These are phyloP conservation scores for Malassezia arunalokei DNA, from an alignment of 1,284 basidiomycete species.

Conservation along the genomic window DNA sequence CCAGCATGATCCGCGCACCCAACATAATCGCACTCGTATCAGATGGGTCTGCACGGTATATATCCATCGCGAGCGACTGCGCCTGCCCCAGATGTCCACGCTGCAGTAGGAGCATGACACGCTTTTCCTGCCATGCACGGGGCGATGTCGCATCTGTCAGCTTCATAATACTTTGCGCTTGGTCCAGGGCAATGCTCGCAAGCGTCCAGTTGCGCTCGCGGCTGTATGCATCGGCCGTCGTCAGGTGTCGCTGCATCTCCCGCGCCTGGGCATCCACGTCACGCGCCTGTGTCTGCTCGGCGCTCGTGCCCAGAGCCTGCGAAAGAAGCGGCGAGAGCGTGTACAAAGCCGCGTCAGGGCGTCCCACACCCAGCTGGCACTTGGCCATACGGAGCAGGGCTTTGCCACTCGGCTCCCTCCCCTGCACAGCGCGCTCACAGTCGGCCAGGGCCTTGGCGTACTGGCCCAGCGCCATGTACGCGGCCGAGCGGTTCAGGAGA, in stretches of 20 bases:
- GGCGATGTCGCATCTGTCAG: constrained; percentile 25
- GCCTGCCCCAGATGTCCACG: constrained; percentile 33
- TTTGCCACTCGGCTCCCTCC: constrained; percentile 22
- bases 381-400: constrained; percentile 29
- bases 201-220: constrained; percentile 52
- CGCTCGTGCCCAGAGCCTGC: background rate
- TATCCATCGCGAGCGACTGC: constrained; percentile 53
- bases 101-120: constrained; percentile 23
- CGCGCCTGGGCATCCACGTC: constrained; percentile 24
- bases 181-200: constrained; percentile 30
- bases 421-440: constrained; percentile 63
- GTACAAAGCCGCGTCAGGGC: constrained; percentile 20
- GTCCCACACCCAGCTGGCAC: constrained; percentile 36
- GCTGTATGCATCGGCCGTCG: constrained; percentile 57
- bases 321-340: constrained; percentile 19
- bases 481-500: constrained; percentile 74
- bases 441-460: constrained; percentile 64
- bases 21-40: constrained; percentile 69
- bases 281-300: constrained; percentile 21
- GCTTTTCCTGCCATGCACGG: constrained; percentile 23
- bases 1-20: constrained; percentile 67
- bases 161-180: constrained; percentile 24
- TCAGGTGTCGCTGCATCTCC: constrained; percentile 26
- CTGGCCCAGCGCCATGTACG: constrained; percentile 66
- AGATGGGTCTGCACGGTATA: constrained; percentile 58